Base-by-base conservation (phyloP, 768 basidiomycete species). In the Tephrocybe sp. region DNA sequence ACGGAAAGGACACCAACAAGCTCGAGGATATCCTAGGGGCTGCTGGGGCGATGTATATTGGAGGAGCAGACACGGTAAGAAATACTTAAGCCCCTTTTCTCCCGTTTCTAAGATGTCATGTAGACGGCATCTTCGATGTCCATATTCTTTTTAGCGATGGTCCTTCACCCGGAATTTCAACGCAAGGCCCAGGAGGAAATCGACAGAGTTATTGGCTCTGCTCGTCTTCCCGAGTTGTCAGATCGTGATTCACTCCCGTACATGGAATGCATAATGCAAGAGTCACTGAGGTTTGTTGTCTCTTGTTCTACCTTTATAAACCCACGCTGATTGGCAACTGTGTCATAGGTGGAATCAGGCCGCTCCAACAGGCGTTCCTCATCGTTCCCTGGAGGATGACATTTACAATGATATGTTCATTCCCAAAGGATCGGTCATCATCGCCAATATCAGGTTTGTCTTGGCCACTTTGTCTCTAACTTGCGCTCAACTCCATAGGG, bases 181-280 rank as follows among this genome's bases (percentile, higher is more conserved):
- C 49, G 43, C n/a, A 68, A 61, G 33, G 74, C 73, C 0, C 77
- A 75, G 45, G 64, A 62, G 4, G 75, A 78, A 58, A 65, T 79
- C 15, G 76, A 78, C 52, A 32, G 39, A 1, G 63, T 77, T 4
- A 52, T 77, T 23, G 73, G 70, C 10, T 23, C 34, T 5, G 63
- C 58, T n/a, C 62, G 73, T 3, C 60, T 77, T 15, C 77, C 76
- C 0, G 60, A 59, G 3, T 64, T 71, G 18, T 54, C 58, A 2
- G 70, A 72, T 58, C 54, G 58, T 23, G 49, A 56, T 15, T 43
- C 54, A 26, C 59, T 78, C 4, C 74, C 73, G 0, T 79, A 74
- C 46, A 53, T 74, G 24, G 62, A 69, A 28, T 69, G 68, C 2
- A 51, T 73, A 8, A 40, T 73, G 23, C 60, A 67, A 41, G 73